Base-by-base conservation (phyloP, 2,329 filamentous ascomycete genomes). In the Chaetomium sp. region DNA sequence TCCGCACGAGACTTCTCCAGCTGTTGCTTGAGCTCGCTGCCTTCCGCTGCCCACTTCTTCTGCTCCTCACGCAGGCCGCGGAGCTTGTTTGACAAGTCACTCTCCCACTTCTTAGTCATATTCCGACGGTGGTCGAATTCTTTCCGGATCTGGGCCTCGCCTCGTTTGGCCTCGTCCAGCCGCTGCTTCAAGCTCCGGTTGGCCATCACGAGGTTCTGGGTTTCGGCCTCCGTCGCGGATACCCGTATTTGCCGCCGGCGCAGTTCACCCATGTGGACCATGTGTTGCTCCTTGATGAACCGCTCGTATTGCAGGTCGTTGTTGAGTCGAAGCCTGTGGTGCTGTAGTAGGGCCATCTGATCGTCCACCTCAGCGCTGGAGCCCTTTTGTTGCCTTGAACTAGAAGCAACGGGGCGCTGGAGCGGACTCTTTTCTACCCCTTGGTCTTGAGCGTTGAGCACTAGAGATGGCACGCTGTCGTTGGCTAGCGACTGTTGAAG, bases 261-360 rank as follows among this genome's bases (percentile, higher is more conserved):
- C 43, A 94, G 72, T 65, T 89, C 87, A 1, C 88, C 88, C 66
- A 94, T 91, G 57, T 92, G 88, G 1, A 85, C 81, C 61, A 91
- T 81, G 68, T 92, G 89, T 65, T 94, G 89, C 61, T 90, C 83
- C 67, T 91, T 92, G 64, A 92, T 79, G 69, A 90, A 92, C 33
- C 87, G 79, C 68, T 94, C 89, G 65, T 92, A 94, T 61, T 87
- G 88, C 44, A 94, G 75, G 63, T 94, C 88, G 59, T 91, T 94
- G 45, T 86, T 84, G 9, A 94, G 71, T 2, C 91, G 73, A 52
- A 90, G 79, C n/a, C 90, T 80, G 63, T 91, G 86, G 43, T 86
- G 80, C 61, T 89, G 84, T 3, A 94, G 72, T 61, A 83, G 81
- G 1, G 79, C 72, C 34, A 78, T 65, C 55, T 78, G 72, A 12